Conservation (phyloP, 2,329 filamentous ascomycete genomes). For the Aphanocladium album region DNA sequence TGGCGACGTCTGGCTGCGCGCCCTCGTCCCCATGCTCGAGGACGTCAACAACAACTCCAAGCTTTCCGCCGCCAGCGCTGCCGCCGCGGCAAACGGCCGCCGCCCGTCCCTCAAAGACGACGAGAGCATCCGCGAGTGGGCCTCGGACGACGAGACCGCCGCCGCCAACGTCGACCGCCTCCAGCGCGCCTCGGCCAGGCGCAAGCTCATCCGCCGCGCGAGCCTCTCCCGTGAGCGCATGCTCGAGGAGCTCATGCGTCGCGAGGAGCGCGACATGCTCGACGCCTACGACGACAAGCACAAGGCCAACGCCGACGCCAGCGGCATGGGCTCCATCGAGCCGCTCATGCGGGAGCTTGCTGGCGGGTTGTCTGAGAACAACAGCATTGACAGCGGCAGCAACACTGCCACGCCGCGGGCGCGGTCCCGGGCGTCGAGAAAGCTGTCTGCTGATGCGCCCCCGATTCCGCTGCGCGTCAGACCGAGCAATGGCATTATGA, state of each 20-base stretch:
- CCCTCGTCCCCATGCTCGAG: constrained; percentile 41
- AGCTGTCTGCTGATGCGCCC: neutral
- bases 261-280: constrained; percentile 7
- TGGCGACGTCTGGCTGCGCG: constrained; percentile 40
- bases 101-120: constrained; percentile 9
- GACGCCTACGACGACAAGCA: constrained; percentile 3
- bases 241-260: constrained; percentile 23
- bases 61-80: constrained; percentile 20
- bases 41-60: constrained; percentile 32
- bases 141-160: constrained; percentile 28
- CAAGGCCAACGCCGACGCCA: constrained; percentile 24
- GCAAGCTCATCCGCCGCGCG: constrained; percentile 19
- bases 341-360: constrained; percentile 42
- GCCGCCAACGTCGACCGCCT: constrained; percentile 10
- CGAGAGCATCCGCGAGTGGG: constrained; percentile 21
- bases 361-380: constrained; percentile 14
- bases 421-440: neutral
- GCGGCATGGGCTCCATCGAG: constrained; percentile 37
- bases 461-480: neutral
- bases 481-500: neutral
- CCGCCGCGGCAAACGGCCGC: neutral
- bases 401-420: neutral
- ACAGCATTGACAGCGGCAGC: neutral
- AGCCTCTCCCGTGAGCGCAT: constrained; percentile 27
- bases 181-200: constrained; percentile 12